Conservation (phyloP, 2,329 filamentous ascomycete genomes). For the Cladosporium velox region DNA sequence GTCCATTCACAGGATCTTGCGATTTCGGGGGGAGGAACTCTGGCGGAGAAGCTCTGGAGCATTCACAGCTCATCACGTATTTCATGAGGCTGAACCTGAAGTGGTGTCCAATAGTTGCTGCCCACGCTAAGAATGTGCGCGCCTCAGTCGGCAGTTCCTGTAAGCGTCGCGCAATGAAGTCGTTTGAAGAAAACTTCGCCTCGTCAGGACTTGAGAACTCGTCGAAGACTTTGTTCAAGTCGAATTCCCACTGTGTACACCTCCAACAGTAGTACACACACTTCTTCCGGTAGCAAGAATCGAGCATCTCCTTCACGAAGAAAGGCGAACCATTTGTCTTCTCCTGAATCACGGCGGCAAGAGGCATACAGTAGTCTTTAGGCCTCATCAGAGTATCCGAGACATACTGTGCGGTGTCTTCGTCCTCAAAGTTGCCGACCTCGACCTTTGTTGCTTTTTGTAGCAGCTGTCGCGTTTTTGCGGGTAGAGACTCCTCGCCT, state of each 20-base stretch:
- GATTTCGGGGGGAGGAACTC: conserved; percentile 58
- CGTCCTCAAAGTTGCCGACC: conserved; percentile 73
- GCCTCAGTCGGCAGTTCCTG: conserved; percentile 73
- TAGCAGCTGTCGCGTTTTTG: conserved; percentile 42
- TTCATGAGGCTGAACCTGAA: conserved; percentile 84
- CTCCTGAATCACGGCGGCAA: conserved; percentile 83
- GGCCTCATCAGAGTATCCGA: conserved; percentile 74
- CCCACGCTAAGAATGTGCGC: conserved; percentile 83
- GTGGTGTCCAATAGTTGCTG: conserved; percentile 74
- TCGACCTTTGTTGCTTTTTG: conserved; percentile 63
- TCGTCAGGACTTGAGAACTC: conserved; percentile 79
- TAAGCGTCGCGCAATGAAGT: conserved; percentile 77
- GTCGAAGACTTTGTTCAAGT: conserved; percentile 81
- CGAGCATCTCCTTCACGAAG: conserved; percentile 87
- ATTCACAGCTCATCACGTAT: conserved; percentile 73
- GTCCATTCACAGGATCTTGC: conserved; percentile 71
- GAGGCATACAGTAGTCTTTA: conserved; percentile 70
- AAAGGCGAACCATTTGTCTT: conserved; percentile 89
- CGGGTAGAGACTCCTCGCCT: conserved; percentile 43
- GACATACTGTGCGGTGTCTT: conserved; percentile 80
- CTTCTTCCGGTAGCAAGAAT: conserved; percentile 79
- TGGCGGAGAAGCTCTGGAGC: conserved; percentile 55
- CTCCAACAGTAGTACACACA: conserved; percentile 92
- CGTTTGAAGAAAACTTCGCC: conserved; percentile 76
- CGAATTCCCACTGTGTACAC: conserved; percentile 78